Evolutionary conservation across 352 stramenopile genomes (phyloP), one percentile per base, ranked within the genome.

Genomic region (Phytopythium delawarense): DNA sequence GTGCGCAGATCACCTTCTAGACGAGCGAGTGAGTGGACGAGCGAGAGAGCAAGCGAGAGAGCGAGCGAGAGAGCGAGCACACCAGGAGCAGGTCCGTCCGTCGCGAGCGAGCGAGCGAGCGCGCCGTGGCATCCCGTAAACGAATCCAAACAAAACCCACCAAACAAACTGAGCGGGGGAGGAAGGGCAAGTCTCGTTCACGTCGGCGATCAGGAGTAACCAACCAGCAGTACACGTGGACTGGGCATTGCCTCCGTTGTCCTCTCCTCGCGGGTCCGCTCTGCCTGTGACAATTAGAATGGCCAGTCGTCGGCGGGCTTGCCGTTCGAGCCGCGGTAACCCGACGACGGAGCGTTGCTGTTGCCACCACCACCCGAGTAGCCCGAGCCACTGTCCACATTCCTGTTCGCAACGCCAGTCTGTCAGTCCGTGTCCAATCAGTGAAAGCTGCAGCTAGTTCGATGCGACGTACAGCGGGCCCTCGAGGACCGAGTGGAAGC

Each of bases 1-100:
- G 88, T 63, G 84, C 87, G 61, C 84, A 95, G 78, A 84, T 95
- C 82, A 89, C 83, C 62, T 92, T 92, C 73, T 92, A 92, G 75
- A 81, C 61, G 71, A 62, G 65, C 51, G 59, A 74, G 50, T 4
- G 32, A 71, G 59, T 53, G 66, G 66, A 35, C 50, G 67, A 68
- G 54, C 42, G 57, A 57, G 48, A 37, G 67, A 63, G 42, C 54
- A 67, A 53, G 63, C 50, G 58, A 75, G 50, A n/a, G 67, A 67
- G 52, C 37, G 57, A 62, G 45, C 59, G 70, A 46, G 65, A 56
- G 59, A 64, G 55, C 64, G 72, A 57, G 45, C 35, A 40, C 35
- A 40, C 35, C 35, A 54, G 42, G 68, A 57, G 46, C 46, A 53
- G 21, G 21, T 12, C 65, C 59, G 58, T 61, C 46, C 25, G 25